Conservation (phyloP, 495 filamentous ascomycete genomes). For the Lepidopterella palustris region DNA sequence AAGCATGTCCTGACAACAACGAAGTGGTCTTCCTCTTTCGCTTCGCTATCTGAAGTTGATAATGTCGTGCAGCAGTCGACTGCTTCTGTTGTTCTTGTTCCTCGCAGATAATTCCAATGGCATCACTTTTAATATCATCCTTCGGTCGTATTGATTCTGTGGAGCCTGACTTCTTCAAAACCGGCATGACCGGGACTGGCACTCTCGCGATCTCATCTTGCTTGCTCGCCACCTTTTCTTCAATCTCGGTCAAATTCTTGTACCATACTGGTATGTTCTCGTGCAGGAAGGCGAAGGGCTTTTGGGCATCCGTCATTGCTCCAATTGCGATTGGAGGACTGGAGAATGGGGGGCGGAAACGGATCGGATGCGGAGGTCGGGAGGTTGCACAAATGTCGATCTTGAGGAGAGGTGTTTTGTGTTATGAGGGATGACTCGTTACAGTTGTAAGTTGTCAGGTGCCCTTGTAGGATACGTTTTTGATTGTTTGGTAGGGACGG, state of each 20-base stretch:
- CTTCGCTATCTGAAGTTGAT: slow-evolving; percentile 43
- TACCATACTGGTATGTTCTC: slow-evolving; percentile 29
- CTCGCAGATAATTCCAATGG: not conserved
- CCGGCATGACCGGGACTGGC: slow-evolving; percentile 40
- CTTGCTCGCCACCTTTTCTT: slow-evolving; percentile 54
- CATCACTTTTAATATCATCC: slow-evolving; percentile 39
- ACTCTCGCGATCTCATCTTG: slow-evolving; percentile 58
- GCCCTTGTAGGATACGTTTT: not conserved
- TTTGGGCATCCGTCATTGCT: slow-evolving; percentile 28
- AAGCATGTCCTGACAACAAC: slow-evolving; percentile 46
- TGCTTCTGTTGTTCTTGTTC: slow-evolving; percentile 3
- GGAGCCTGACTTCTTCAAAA: slow-evolving; percentile 51
- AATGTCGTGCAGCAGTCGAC: slow-evolving; percentile 4
- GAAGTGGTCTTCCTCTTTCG: slow-evolving; percentile 56
- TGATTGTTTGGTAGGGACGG: not conserved
- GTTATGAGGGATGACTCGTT: not conserved
- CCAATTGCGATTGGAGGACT: not conserved
- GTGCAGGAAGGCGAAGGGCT: slow-evolving; percentile 24
- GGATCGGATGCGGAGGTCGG: slow-evolving; percentile 16
- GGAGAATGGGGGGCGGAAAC: not conserved
- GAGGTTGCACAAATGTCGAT: not conserved
- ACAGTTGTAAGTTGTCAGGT: not conserved
- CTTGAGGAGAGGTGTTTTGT: not conserved
- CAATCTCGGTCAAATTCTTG: slow-evolving; percentile 11
- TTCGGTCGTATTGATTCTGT: slow-evolving; percentile 55